phyloP scores from a whole-genome alignment of 805 yeast species.

The Groenewaldozyma salmanticensis region DNA sequence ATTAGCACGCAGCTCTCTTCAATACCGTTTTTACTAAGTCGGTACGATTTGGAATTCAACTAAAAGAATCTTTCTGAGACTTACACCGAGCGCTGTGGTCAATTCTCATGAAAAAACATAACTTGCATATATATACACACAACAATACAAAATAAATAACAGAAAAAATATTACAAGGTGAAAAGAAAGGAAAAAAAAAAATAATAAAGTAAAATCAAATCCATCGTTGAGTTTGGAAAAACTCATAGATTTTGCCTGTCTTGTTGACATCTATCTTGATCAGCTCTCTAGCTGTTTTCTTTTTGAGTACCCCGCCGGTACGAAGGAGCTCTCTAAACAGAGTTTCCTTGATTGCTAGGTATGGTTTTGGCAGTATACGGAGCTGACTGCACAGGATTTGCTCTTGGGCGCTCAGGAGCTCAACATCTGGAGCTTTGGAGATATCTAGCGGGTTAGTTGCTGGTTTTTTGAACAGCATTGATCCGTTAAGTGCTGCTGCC shows the following conservation, averaged over 20 bases:
- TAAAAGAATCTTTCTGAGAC: too few species aligned
- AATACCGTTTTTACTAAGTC: constrained; percentile 29
- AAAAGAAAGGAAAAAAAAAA: constrained; percentile 1
- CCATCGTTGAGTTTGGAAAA: constrained; percentile 91
- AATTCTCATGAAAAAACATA: too few species aligned
- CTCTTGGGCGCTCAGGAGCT: constrained; percentile 78
- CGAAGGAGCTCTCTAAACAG: constrained; percentile 79
- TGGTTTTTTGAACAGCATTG: constrained; percentile 15
- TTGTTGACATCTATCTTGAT: constrained; percentile 79
- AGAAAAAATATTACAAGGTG: background rate
- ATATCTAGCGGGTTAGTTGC: constrained; percentile 29
- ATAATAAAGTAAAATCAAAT: constrained; percentile 20
- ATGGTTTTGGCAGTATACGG: constrained; percentile 86
- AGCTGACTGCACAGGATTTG: constrained; percentile 74
- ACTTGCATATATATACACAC: background rate
- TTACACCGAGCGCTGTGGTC: too few species aligned
- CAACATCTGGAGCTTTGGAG: constrained; percentile 67
- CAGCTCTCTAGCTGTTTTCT: constrained; percentile 76
- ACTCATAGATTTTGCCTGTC: constrained; percentile 82
- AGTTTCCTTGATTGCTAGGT: constrained; percentile 82
- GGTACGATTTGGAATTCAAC: constrained; percentile 24
- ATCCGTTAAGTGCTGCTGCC: background rate
- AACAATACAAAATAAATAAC: background rate
- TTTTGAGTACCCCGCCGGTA: constrained; percentile 74
- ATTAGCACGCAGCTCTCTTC: constrained; percentile 26